Evolutionary conservation across 2,329 filamentous ascomycete species (phyloP), one percentile per base, ranked within the genome.

Genomic region (Curvularia sp.): DNA sequence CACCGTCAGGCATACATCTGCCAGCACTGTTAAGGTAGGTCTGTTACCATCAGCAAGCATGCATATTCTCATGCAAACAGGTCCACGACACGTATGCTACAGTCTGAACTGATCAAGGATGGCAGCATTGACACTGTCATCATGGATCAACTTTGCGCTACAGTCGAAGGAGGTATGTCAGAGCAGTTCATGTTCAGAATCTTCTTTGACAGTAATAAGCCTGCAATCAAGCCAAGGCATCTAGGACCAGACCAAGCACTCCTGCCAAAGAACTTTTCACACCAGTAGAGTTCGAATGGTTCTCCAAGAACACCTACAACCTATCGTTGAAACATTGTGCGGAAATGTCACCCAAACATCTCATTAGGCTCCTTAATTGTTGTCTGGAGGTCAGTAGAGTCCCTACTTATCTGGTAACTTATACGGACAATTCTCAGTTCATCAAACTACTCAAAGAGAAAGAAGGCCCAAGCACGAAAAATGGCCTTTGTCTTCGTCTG

Each of bases 221-320:
- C 75, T 82, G 82, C 18, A 74, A 77, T 2, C 78, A 80, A 42
- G 78, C 81, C 24, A 82, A 79, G 70, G 51, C 79, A 79, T 62
- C 73, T 67, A 41, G 67, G 78, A 18, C 80, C 79, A 8, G 75
- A 77, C 31, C 85, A 77, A 61, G 57, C 81, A 71, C 55, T 31
- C 55, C 83, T 1, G 57, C 83, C 0, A 67, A 73, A 24, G 66
- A 74, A 42, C 52, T 69, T 0, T 92, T 93, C 69, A 85, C 83
- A 0, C 57, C 83, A 0, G 74, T 81, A 3, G 92, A 97, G 67
- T 80, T 96, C 3, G 85, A 93, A 65, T 96, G 92, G 92, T 93
- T 96, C 72, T 89, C 88, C 38, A 88, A 88, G 62, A 94, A 91
- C 62, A 84, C 89, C 1, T 96, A 96, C 79, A 96, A 95, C 64